These are phyloP conservation scores for Thecaphora thlaspeos DNA, from an alignment of 1,284 basidiomycete species.

Conservation along the genomic window DNA sequence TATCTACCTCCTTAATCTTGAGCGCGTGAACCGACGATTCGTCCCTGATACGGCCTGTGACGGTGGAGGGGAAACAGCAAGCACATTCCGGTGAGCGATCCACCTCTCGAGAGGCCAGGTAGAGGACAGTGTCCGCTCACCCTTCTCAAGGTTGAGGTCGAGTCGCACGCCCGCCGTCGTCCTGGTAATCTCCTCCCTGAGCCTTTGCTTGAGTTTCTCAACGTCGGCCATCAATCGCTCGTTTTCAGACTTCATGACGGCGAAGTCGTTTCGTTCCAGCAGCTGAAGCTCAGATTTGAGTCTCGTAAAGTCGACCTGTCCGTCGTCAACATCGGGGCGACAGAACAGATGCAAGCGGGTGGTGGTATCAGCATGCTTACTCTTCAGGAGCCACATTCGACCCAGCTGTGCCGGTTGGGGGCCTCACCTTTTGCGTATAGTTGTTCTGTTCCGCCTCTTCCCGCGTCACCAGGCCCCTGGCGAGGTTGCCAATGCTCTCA, in stretches of 20 bases:
- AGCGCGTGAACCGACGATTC: conserved; percentile 88
- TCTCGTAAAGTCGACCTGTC: conserved; percentile 92
- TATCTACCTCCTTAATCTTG: conserved; percentile 98
- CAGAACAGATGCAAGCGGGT: not conserved
- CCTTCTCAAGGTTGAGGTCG: conserved; percentile 96
- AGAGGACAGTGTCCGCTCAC: too few relatives aligned
- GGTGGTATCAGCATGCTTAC: not conserved
- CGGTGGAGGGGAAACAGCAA: not conserved
- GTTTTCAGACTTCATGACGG: conserved; percentile 92
- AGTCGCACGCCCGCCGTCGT: conserved; percentile 92
- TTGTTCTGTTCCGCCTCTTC: conserved; percentile 53
- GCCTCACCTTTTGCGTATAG: conserved; percentile 51
- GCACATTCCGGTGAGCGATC: not conserved
- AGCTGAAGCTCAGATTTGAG: conserved; percentile 94
- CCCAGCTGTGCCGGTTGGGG: too few relatives aligned
- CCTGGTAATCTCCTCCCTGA: conserved; percentile 77
- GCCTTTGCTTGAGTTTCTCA: conserved; percentile 90
- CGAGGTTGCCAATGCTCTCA: conserved; percentile 51
- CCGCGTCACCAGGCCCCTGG: conserved; percentile 49
- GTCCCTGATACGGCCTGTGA: conserved; percentile 77
- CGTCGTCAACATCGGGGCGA: not conserved
- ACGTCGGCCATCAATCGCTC: conserved; percentile 87
- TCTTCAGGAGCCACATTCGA: too few relatives aligned
- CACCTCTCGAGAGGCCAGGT: too few relatives aligned
- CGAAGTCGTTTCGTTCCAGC: conserved; percentile 95